Evolutionary conservation across 1,139 yeast genomes (phyloP).

Genomic region (Taphrina wiesneri): DNA sequence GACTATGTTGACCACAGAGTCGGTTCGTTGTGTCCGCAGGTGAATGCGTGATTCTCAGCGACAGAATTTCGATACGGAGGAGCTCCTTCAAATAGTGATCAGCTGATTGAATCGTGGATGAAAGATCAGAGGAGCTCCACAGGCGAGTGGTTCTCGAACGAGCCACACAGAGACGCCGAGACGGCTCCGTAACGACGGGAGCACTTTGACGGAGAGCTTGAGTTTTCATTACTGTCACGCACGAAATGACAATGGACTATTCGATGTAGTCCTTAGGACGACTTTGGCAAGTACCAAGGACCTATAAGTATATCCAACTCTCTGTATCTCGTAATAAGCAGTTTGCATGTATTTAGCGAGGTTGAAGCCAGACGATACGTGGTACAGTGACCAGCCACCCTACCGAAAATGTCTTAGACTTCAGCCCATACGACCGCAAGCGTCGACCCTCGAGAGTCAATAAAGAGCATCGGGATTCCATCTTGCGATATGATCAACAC

Average conservation of each 20-base stretch:
- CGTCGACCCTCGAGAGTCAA: not conserved
- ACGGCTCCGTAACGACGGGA: too few relatives aligned
- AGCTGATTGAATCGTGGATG: too few relatives aligned
- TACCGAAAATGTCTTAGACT: not conserved
- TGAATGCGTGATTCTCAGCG: not conserved
- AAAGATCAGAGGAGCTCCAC: not conserved
- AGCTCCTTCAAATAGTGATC: not conserved
- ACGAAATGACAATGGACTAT: too few relatives aligned
- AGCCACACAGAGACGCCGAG: not conserved
- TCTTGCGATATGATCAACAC: not conserved
- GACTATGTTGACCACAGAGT: not conserved
- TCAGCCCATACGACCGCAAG: not conserved
- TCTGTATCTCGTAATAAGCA: too few relatives aligned
- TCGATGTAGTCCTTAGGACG: too few relatives aligned
- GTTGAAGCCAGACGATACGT: too few relatives aligned
- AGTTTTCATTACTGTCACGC: too few relatives aligned
- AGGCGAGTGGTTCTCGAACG: not conserved
- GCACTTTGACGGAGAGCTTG: too few relatives aligned
- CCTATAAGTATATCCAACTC: too few relatives aligned
- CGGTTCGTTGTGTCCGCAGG: not conserved
- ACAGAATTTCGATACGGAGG: not conserved
- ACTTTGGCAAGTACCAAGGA: too few relatives aligned
- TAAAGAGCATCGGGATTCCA: not conserved
- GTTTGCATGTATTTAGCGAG: too few relatives aligned
- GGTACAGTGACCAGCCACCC: not conserved